phyloP scores from a whole-genome alignment of 768 basidiomycete species.

The Termitomyces heimii region DNA sequence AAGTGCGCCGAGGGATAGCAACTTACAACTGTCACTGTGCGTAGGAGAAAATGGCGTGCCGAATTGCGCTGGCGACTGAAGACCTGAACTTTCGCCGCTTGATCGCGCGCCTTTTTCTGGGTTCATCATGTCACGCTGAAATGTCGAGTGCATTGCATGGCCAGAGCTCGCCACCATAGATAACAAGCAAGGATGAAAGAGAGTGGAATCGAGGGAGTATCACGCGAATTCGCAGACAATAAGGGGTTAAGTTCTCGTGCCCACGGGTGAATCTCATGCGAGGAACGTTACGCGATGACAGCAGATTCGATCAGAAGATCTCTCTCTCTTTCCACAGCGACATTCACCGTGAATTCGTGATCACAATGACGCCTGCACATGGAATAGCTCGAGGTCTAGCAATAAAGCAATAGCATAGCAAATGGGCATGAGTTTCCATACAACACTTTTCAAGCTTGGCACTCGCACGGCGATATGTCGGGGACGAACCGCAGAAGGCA shows the following conservation, averaged over 20 bases:
- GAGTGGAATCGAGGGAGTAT: slow-evolving; percentile 15
- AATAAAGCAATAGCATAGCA: not conserved
- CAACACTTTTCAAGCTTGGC: not conserved
- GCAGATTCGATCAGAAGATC: slow-evolving; percentile 32
- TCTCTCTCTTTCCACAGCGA: slow-evolving; percentile 10
- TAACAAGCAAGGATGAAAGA: slow-evolving; percentile 22
- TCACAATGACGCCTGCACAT: not conserved
- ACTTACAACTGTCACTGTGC: slow-evolving; percentile 49
- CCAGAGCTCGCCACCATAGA: slow-evolving; percentile 52
- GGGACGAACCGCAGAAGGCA: slow-evolving; percentile 13
- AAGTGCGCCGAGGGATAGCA: slow-evolving; percentile 43
- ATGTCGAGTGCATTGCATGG: slow-evolving; percentile 53
- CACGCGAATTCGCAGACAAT: slow-evolving; percentile 39
- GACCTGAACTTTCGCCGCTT: slow-evolving; percentile 70
- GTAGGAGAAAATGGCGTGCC: slow-evolving; percentile 38
- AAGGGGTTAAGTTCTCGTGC: slow-evolving; percentile 34
- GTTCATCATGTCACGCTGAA: slow-evolving; percentile 43
- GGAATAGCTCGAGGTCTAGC: not conserved
- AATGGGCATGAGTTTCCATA: not conserved
- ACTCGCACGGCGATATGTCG: slow-evolving; percentile 17
- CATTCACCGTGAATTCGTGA: not conserved
- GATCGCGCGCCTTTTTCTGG: slow-evolving; percentile 65
- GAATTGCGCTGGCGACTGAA: slow-evolving; percentile 64
- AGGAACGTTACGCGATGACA: slow-evolving; percentile 27
- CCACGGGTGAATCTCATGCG: slow-evolving; percentile 30